Base-by-base conservation (phyloP, 306 rosid species). In the Rosa rugosa region DNA sequence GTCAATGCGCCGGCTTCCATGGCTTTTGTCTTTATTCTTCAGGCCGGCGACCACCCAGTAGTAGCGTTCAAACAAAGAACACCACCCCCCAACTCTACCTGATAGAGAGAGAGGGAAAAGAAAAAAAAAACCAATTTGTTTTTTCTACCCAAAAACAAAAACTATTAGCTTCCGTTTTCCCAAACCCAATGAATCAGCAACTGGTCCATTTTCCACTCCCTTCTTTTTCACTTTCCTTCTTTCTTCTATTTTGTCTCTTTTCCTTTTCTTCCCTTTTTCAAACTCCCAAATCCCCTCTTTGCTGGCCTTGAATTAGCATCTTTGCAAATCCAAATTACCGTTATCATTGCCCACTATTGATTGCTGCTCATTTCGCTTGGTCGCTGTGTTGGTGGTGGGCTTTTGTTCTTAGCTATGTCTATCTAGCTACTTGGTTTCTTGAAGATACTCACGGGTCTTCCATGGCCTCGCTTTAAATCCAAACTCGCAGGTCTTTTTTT, bases 391-490 rank as follows among this genome's bases (percentile, higher is more conserved):
- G 8, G 67, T 11, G 88, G 86, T 84, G 91, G 73, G 42, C 57
- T n/a, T 18, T 5, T 4, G 67, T 87, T 31, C 36, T 31, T 23
- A 23, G 65, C 13, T 25, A 25, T 5, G 8, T 7, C 34, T 6
- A 5, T 11, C 11, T 50, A 54, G 25, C 62, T 54, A n/a, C 25
- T 60, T 25, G 0, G 16, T 10, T 79, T 90, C 84, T 80, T 91
- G 74, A 87, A 70, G 41, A 72, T 34, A 69, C 83, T 90, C 91
- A 94, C 97, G 96, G 86, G 93, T 83, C 81, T 70, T 88, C 76
- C 77, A 85, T 89, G 88, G 57, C 66, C 49, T 54, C 75, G 18
- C 49, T 79, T 71, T 47, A 69, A 31, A 83, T 85, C 87, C 84
- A 25, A 69, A 13, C 66, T 66, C 51, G 81, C 50, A 80, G 73